These are phyloP conservation scores for Stylonectria norvegica DNA, from an alignment of 2,329 filamentous ascomycete genomes.

Conservation along the genomic window DNA sequence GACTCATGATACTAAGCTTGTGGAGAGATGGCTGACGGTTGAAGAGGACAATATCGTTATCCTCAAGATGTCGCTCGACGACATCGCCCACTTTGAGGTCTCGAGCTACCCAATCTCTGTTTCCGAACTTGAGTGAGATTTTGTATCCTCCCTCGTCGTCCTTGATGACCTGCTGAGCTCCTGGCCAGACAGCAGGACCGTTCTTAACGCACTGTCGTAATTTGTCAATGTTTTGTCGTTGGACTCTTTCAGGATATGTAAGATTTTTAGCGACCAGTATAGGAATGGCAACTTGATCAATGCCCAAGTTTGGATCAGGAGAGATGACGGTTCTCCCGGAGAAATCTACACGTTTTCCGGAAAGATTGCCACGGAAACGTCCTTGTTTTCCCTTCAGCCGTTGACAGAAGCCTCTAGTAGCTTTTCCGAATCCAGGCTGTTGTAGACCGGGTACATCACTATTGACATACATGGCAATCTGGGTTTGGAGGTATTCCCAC, in stretches of 20 bases:
- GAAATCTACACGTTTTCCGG: conserved; percentile 97
- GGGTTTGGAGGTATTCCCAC: conserved; percentile 94
- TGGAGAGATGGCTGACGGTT: conserved; percentile 97
- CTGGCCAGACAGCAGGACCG: conserved; percentile 77
- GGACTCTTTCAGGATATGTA: conserved; percentile 89
- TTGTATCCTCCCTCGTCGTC: conserved; percentile 65
- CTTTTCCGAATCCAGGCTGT: conserved; percentile 80
- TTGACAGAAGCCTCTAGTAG: conserved; percentile 91
- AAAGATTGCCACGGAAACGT: conserved; percentile 93
- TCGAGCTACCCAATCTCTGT: conserved; percentile 67
- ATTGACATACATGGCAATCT: conserved; percentile 97
- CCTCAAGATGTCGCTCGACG: conserved; percentile 91
- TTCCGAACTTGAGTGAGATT: conserved; percentile 71
- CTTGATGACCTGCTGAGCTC: conserved; percentile 76
- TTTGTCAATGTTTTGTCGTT: conserved; percentile 81
- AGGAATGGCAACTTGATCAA: conserved; percentile 92
- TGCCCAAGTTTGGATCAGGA: conserved; percentile 88
- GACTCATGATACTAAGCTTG: conserved; percentile 97
- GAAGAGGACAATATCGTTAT: conserved; percentile 94
- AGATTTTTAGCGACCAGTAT: conserved; percentile 91
- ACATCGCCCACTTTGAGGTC: conserved; percentile 78
- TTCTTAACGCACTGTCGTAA: conserved; percentile 70
- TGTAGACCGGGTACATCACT: conserved; percentile 92
- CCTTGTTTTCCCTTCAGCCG: conserved; percentile 96
- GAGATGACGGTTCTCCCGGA: conserved; percentile 97